Conservation (phyloP, 148 eudicot species). For the Euryodendron excelsum region DNA sequence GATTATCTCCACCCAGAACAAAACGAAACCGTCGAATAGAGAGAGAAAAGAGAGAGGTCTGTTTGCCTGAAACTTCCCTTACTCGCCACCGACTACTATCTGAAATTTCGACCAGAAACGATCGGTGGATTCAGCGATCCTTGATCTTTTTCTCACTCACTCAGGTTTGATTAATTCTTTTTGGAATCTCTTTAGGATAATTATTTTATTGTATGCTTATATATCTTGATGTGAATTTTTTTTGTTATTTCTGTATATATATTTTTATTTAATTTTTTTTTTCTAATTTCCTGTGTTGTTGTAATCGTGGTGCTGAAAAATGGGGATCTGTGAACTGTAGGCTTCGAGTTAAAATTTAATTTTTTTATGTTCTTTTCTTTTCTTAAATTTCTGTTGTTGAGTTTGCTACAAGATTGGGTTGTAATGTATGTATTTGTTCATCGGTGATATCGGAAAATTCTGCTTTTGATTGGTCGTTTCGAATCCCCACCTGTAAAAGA, state of each 20-base stretch:
- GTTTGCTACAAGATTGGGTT: background rate
- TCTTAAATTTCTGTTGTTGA: background rate
- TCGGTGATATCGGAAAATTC: background rate
- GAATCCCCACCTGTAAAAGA: background rate
- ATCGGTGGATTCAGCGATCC: background rate
- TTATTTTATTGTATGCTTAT: too few species aligned
- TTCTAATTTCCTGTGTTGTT: background rate
- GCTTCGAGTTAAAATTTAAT: background rate
- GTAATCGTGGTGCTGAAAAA: background rate
- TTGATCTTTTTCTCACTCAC: background rate
- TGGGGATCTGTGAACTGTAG: constrained; percentile 7
- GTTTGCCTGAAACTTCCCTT: too few species aligned
- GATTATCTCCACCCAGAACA: too few species aligned
- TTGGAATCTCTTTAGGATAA: background rate
- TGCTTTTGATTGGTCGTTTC: background rate
- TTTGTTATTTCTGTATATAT: background rate
- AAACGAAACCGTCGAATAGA: too few species aligned
- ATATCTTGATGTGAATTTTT: too few species aligned
- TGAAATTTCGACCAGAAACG: background rate
- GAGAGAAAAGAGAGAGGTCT: too few species aligned
- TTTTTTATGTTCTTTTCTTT: background rate
- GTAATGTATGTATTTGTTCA: constrained; percentile 1
- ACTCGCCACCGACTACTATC: too few species aligned
- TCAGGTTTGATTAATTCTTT: background rate
- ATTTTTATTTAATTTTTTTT: background rate